phyloP scores from a whole-genome alignment of 768 basidiomycete species.

The Serpula lacrymans region DNA sequence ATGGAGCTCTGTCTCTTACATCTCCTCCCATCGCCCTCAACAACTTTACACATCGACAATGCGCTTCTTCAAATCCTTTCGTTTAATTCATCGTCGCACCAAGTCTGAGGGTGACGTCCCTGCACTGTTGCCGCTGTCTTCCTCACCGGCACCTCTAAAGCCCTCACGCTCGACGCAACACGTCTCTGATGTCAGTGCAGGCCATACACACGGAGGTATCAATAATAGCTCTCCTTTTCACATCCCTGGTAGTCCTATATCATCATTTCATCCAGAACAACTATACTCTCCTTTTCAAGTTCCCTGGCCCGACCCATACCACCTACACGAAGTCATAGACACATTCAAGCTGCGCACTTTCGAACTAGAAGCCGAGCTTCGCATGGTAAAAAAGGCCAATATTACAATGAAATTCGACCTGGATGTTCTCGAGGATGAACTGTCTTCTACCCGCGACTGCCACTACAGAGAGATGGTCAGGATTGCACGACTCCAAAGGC shows the following conservation, averaged over 20 bases:
- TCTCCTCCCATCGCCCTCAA: no score
- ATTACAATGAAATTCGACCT: constrained; percentile 23
- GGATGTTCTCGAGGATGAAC: constrained; percentile 22
- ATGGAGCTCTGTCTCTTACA: no score
- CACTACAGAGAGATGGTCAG: constrained; percentile 27
- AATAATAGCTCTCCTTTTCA: constrained; percentile 18
- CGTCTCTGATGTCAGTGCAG: not conserved
- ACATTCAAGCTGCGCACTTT: constrained; percentile 8
- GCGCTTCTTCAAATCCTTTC: constrained; percentile 45
- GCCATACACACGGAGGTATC: no score
- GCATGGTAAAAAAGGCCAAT: constrained; percentile 12
- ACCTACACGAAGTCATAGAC: not conserved
- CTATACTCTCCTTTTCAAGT: constrained; percentile 12
- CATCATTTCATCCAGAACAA: constrained; percentile 23
- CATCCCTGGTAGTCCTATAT: constrained; percentile 17
- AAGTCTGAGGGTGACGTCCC: constrained; percentile 43
- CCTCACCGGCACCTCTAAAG: not conserved
- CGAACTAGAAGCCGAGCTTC: constrained; percentile 12
- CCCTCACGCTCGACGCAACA: not conserved
- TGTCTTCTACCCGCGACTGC: constrained; percentile 24
- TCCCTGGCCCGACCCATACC: not conserved
- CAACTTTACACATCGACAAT: no score
- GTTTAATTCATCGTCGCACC: constrained; percentile 44
- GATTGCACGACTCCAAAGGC: constrained; percentile 24
- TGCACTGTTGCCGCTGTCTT: constrained; percentile 10